Percentiles rank a stretch among this genome's conserved stretches.
These are phyloP conservation scores for Sugiyamaella smithiae DNA, from an alignment of 805 yeast genomes.

Conservation along the genomic window DNA sequence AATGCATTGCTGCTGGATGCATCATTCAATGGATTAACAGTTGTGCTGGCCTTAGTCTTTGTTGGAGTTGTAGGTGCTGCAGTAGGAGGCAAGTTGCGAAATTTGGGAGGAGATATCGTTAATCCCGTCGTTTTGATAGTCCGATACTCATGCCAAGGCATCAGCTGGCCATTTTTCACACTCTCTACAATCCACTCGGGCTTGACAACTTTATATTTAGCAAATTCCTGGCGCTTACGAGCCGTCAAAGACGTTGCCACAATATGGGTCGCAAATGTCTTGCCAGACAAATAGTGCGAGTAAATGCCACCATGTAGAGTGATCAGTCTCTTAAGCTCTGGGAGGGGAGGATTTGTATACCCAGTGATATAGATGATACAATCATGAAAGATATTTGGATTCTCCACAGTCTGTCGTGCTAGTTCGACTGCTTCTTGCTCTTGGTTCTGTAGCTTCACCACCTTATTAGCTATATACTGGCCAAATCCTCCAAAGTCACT, in stretches of 20 bases:
- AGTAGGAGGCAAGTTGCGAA: not conserved
- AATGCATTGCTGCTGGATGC: too few relatives aligned
- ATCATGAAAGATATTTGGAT: constrained; percentile 52
- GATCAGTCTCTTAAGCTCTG: constrained; percentile 66
- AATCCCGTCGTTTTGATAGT: constrained; percentile 32
- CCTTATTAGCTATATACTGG: constrained; percentile 63
- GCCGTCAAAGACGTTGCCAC: constrained; percentile 79
- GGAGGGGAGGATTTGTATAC: constrained; percentile 75
- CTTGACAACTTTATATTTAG: constrained; percentile 67
- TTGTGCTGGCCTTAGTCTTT: not conserved
- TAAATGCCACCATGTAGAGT: constrained; percentile 79
- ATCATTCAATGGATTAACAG: not conserved
- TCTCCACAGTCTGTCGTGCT: constrained; percentile 19
- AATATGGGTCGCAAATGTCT: constrained; percentile 78
- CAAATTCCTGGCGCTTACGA: constrained; percentile 62
- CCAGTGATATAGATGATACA: constrained; percentile 85
- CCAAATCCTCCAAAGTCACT: constrained; percentile 63
- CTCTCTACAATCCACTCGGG: constrained; percentile 82
- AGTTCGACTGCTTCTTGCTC: constrained; percentile 27
- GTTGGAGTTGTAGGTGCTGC: not conserved
- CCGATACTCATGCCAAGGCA: constrained; percentile 73
- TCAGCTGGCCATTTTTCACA: constrained; percentile 43
- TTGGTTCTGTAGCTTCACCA: constrained; percentile 54
- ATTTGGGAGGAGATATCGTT: not conserved
- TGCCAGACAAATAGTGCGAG: constrained; percentile 62